Base-by-base conservation (phyloP, 1,139 yeast species). In the Meyerozyma guilliermondii region DNA sequence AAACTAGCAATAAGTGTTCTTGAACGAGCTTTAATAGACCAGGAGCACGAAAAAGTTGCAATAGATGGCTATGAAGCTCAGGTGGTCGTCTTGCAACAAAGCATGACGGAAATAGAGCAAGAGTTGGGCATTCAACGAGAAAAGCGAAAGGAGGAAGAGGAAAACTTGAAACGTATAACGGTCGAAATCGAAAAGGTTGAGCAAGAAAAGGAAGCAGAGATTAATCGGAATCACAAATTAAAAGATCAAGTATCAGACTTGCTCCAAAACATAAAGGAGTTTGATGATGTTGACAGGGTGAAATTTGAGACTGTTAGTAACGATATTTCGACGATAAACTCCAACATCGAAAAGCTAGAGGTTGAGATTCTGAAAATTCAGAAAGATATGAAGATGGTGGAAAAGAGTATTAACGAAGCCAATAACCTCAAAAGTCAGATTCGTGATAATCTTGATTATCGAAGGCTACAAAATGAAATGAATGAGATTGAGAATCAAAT, bases 1-100 rank as follows among this genome's bases (percentile, higher is more conserved):
- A 74, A 71, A 49, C 61, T 83, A 22, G 60, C 60, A 4, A 75
- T 87, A 8, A 76, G 80, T 49, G 76, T 41, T 7, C 38, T 29
- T 35, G 18, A 41, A 47, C 35, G 46, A 4, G 35, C 55, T 28
- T 48, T 38, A n/a, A 30, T 14, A 17, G 43, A 40, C 10, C 37
- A 40, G 28, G 39, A 11, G 11, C 60, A 65, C 9, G 50, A 80
- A 30, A 65, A 66, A 24, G 45, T 43, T 31, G 13, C 38, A 77
- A 41, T 50, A 72, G 1, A 39, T 42, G 1, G 52, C 33, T 29
- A 13, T 3, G 18, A 29, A 14, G 14, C 10, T 8, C 18, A 29
- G 14, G 16, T 14, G 10, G 33, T 16, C 7, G 33, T n/a, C 18
- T 29, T 29, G 33, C 16, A n/a, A 13, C n/a, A 14, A 13, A 29